Conservation (phyloP, 768 basidiomycete species). For the Hericium coralloides region DNA sequence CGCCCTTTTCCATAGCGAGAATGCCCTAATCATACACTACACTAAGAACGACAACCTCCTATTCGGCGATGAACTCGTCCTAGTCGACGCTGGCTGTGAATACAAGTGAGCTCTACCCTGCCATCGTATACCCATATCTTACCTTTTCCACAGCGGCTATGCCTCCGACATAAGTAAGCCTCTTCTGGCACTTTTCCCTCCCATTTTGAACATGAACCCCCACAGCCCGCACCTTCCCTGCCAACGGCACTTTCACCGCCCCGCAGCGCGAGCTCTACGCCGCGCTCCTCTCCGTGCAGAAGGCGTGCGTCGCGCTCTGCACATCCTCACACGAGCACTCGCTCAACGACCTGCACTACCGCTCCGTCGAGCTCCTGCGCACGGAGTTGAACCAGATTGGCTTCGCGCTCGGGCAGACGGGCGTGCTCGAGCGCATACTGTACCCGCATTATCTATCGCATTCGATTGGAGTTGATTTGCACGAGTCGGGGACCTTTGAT, state of each 20-base stretch:
- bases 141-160: conserved; percentile 59
- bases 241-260: conserved; percentile 66
- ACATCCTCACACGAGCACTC: conserved; percentile 46
- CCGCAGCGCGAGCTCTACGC: conserved; percentile 83
- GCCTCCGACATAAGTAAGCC: conserved; percentile 85
- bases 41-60: conserved; percentile 83
- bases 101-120: conserved; percentile 49
- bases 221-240: conserved; percentile 81
- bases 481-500: conserved; percentile 67
- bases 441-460: conserved; percentile 94
- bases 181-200: neutral
- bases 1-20: conserved; percentile 42
- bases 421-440: conserved; percentile 58
- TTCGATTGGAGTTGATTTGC: conserved; percentile 89
- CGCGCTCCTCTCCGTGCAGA: conserved; percentile 67
- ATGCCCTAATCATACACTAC: conserved; percentile 90
- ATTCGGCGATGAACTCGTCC: conserved; percentile 60
- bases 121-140: conserved; percentile 3
- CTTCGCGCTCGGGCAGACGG: conserved; percentile 41
- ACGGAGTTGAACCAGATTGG: conserved; percentile 73
- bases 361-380: conserved; percentile 57
- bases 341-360: conserved; percentile 70
- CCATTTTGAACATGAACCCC: neutral
- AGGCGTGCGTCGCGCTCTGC: conserved; percentile 54
- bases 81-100: conserved; percentile 92